Percentiles rank a stretch among this genome's conserved stretches.
phyloP scores from a whole-genome alignment of 257 asterid genomes.

The Craterostigma plantagineum region DNA sequence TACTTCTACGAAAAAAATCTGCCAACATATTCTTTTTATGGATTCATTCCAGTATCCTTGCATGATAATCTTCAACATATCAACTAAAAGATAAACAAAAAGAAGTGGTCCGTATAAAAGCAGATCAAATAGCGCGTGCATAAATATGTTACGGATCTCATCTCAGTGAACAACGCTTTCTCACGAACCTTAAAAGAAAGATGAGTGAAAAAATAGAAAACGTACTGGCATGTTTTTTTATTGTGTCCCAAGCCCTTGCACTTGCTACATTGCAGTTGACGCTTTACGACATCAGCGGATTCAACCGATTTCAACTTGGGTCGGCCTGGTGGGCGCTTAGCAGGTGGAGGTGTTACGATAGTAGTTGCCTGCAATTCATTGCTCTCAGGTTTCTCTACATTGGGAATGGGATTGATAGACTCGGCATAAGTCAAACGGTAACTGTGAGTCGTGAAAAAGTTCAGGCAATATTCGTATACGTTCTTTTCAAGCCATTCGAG shows the following conservation, averaged over 20 bases:
- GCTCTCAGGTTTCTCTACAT: slow-evolving; percentile 55
- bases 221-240: slow-evolving; percentile 87
- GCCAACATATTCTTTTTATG: no score
- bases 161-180: no score
- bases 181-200: no score
- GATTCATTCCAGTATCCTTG: no score
- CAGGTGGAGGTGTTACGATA: slow-evolving; percentile 83
- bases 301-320: slow-evolving; percentile 74
- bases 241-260: slow-evolving; percentile 99
- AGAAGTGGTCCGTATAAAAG: no score
- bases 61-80: no score
- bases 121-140: no score
- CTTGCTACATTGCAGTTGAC: slow-evolving; percentile 96
- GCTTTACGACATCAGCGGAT: slow-evolving; percentile 58
- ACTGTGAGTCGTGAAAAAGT: slow-evolving; percentile 50
- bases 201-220: slow-evolving; percentile 1
- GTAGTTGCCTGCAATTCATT: slow-evolving; percentile 37
- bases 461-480: slow-evolving; percentile 63
- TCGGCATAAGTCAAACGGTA: slow-evolving; percentile 54
- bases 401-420: slow-evolving; percentile 81
- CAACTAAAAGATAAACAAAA: no score
- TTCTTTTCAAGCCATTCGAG: slow-evolving; percentile 38
- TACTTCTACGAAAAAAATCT: no score
- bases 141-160: no score
- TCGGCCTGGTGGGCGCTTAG: slow-evolving; percentile 82